Percentiles rank a stretch among this genome's conserved stretches.
phyloP scores from a whole-genome alignment of 441 rosid genomes.

The Populus hybrid region DNA sequence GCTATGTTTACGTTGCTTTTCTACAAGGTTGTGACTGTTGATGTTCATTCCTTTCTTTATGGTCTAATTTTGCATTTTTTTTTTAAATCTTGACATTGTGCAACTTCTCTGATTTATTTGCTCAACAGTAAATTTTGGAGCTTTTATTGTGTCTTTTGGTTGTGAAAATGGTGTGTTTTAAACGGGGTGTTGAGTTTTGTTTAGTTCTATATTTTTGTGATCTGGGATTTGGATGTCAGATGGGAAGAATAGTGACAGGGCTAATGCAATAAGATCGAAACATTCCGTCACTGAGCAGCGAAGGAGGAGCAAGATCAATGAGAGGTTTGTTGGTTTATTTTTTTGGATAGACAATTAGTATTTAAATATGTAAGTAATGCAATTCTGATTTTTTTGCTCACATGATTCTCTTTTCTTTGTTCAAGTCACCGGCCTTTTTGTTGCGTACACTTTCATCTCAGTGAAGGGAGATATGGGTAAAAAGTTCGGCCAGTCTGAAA shows the following conservation, averaged over 20 bases:
- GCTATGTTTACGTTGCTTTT: background rate
- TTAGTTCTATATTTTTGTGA: conserved; percentile 3
- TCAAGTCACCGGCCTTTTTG: background rate
- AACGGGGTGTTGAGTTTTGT: conserved; percentile 4
- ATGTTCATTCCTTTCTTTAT: conserved; percentile 1
- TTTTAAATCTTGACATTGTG: background rate
- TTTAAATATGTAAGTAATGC: background rate
- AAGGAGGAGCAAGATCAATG: conserved; percentile 92
- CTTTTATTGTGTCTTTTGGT: conserved; percentile 8
- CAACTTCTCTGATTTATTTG: conserved; percentile 8
- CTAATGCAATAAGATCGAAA: conserved; percentile 75
- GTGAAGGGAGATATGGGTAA: background rate
- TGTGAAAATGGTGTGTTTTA: background rate
- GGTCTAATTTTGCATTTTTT: background rate
- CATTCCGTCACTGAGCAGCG: conserved; percentile 99
- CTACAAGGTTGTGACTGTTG: background rate
- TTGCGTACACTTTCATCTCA: background rate
- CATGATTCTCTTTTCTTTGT: background rate
- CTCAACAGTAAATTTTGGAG: conserved; percentile 7
- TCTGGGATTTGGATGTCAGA: conserved; percentile 40
- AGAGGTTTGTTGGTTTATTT: conserved; percentile 47
- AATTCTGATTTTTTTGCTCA: background rate
- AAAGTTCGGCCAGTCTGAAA: background rate
- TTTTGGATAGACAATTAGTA: background rate
- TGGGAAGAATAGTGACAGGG: conserved; percentile 63